Base-by-base conservation (phyloP, 2,329 filamentous ascomycete species). In the Colletotrichum graminicola region DNA sequence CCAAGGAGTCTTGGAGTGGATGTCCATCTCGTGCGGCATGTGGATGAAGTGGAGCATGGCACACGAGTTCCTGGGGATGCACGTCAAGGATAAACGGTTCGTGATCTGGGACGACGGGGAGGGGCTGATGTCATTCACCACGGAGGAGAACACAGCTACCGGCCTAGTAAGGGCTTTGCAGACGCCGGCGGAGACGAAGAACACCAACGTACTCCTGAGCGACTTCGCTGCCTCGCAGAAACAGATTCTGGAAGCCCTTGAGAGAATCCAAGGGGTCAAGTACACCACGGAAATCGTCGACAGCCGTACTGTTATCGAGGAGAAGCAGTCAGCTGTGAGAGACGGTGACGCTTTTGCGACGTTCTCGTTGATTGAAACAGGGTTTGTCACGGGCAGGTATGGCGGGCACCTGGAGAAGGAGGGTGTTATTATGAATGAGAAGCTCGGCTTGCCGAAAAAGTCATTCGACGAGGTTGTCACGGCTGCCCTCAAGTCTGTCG, bases 261-360 rank as follows among this genome's bases (percentile, higher is more conserved):
- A 89, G 75, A 81, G 83, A 16, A 81, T 85, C 6, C 83, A 86
- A 70, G 82, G 85, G 2, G 79, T 84, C n/a, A 83, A 84, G 51
- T 79, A 79, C 61, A 47, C 55, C 4, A 75, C 72, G 1, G 77
- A 79, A 51, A 74, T 41, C 2, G 47, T 81, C 43, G 73, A 80
- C 41, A 78, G 76, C 56, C 43, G 68, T 3, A 72, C 73, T n/a
- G 60, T 77, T 43, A 76, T 79, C 56, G 66, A 75, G 62, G 75
- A 79, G 68, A 78, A 80, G 72, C 74, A 79, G 61, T 74, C 74
- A 16, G 77, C 75, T 2, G 71, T 71, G 12, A 71, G 63, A 32
- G 65, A 67, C 8, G 79, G 80, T 34, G 75, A 79, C 56, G 36
- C 39, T 1, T 47, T 36, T 34, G 79, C 79, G 5, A 75, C 71